Evolutionary conservation across 2,329 filamentous ascomycete genomes (phyloP), one percentile per base, ranked within the genome.

Genomic region (Colletotrichum plurivorum): DNA sequence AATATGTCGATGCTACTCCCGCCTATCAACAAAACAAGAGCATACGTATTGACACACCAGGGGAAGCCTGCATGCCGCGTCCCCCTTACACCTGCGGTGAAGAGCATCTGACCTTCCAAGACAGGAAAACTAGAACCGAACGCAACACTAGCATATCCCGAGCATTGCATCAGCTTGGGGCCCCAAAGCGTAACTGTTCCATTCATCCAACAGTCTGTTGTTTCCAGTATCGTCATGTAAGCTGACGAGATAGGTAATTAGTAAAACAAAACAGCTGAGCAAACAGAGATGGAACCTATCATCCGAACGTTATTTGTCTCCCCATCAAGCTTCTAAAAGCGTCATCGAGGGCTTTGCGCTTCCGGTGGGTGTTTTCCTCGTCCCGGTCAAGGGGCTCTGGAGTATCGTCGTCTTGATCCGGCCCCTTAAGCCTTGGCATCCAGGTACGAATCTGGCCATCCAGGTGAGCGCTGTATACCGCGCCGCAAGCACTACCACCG

Each of bases 391-490:
- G 27, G 13, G 58, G 62, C 55, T 82, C 79, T 4, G 84, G 83
- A 13, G 84, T 81, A 45, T 85, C 83, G 13, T 83, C 84, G 57
- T 89, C 72, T 73, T 87, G 77, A 72, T 88, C 80, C 41, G 81
- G 82, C 5, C 87, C 88, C 1, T 83, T 79, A 6, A 89, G 80
- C 43, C 83, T 82, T 2, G 93, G 92, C 73, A 87, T 85, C 94
- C 95, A 98, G 4, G 89, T 88, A 52, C 92, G 87, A 66, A 98
- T 95, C 60, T 91, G 92, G 0, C 95, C 95, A 76, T 98, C 94
- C 3, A 91, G 85, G 75, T 97, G 94, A 2, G 90, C 92, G 61
- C 94, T 96, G 80, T 94, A 97, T 66, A 98, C 76, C 9, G 83
- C 85, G 0, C 87, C 87, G 5, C 84, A 73, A 20, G 83, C 83